phyloP scores from a whole-genome alignment of 805 yeast species.

The Starmerella bombi region DNA sequence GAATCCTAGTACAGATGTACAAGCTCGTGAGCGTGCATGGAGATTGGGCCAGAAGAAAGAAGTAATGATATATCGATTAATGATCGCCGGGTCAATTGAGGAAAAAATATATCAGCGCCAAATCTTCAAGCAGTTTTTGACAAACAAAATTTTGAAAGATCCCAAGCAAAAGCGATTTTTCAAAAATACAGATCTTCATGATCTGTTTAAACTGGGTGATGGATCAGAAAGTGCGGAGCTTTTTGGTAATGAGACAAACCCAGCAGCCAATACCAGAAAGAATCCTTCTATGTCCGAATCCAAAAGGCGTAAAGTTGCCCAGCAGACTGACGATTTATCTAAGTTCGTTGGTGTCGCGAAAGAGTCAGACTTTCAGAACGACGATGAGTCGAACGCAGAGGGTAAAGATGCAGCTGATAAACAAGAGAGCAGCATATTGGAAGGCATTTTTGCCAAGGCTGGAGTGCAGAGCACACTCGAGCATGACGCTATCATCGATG shows the following conservation, averaged over 20 bases:
- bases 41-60: conserved; percentile 87
- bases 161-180: conserved; percentile 90
- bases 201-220: conserved; percentile 64
- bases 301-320: conserved; percentile 13
- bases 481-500: conserved; percentile 64
- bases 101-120: conserved; percentile 95
- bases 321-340: conserved; percentile 29
- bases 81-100: conserved; percentile 92
- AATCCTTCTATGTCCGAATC: conserved; percentile 13
- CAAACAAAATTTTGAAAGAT: conserved; percentile 86
- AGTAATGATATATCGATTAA: conserved; percentile 76
- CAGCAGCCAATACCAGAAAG: conserved; percentile 27
- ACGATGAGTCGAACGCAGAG: conserved; percentile 48
- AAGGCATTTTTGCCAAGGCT: conserved; percentile 55
- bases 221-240: conserved; percentile 59
- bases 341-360: conserved; percentile 15
- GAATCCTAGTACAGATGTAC: conserved; percentile 96
- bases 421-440: conserved; percentile 40
- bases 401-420: background rate
- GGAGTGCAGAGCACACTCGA: conserved; percentile 63
- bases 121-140: conserved; percentile 84
- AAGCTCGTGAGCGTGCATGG: conserved; percentile 96
- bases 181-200: conserved; percentile 83
- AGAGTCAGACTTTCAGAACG: conserved; percentile 34
- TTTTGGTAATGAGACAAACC: conserved; percentile 26